Evolutionary conservation across 2,329 filamentous ascomycete genomes (phyloP), one percentile per base, ranked within the genome.

Genomic region (Cladosporium sp.): DNA sequence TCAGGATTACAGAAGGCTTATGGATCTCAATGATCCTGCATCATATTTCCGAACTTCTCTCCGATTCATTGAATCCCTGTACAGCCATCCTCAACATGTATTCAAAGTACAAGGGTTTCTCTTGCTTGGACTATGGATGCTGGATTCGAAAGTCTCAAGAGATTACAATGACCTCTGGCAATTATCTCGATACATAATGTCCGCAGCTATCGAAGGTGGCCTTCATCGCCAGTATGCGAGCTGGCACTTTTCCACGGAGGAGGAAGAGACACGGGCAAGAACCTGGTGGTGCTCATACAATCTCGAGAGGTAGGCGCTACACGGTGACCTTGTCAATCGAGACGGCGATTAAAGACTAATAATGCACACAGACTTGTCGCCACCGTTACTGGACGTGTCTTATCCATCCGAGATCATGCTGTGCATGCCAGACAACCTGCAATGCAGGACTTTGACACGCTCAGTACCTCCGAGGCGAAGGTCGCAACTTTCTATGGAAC

Each of bases 251-350:
- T 55, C 51, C 51, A 32, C 26, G 15, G 51, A 55, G n/a, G 51
- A 55, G 6, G n/a, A 30, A 32, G 51, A 55, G n/a, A 55, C 11
- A 18, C 15, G 51, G 12, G 26, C 26, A 18, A 55, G 51, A 12
- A 55, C 51, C 14, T 55, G 51, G 51, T 55, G 51, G 51, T 55
- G 51, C 51, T 30, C 51, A 18, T 55, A 55, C 14, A 55, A 55
- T 14, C 51, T 55, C 11, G 51, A 55, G 30, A 55, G 51, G 51
- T 30, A 55, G 11, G 51, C 14, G 38, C 38, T 10, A 2, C 18
- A 18, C 18, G 7, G n/a, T 8, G 38, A 10, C 7, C 6, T 3
- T 44, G 7, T n/a, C 18, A 3, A 6, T 44, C n/a, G 38, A 44
- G 38, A n/a, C 18, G 38, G 6, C 6, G 6, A 3, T 1, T 18